A percentile compares a stretch with the other conserved stretches of the same genome.
These are phyloP conservation scores for Xerocomus amazonicus DNA, from an alignment of 1,284 basidiomycete species.

Conservation along the genomic window DNA sequence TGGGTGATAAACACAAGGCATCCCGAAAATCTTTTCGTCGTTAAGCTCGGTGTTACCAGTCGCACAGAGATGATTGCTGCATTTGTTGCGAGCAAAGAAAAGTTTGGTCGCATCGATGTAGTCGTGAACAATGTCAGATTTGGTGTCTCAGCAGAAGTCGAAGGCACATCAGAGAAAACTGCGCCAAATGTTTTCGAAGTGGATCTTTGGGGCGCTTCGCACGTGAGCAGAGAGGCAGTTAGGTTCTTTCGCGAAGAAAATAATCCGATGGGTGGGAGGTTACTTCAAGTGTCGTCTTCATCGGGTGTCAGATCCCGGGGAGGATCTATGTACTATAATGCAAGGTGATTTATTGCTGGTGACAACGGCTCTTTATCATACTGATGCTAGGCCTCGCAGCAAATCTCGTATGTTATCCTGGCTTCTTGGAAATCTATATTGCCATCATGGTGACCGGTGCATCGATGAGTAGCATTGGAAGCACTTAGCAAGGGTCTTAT, in stretches of 20 bases:
- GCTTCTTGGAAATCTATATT: no score
- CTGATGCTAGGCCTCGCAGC: constrained; percentile 4
- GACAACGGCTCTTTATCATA: not conserved
- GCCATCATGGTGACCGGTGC: not conserved
- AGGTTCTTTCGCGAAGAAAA: constrained; percentile 27
- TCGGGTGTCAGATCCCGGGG: constrained; percentile 6
- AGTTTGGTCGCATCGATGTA: constrained; percentile 41
- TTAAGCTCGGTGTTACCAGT: constrained; percentile 39
- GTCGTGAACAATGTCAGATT: constrained; percentile 42
- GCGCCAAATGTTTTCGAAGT: constrained; percentile 33
- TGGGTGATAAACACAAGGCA: constrained; percentile 9
- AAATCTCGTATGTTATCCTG: constrained; percentile 27
- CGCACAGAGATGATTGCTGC: constrained; percentile 27
- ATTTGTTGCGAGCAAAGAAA: constrained; percentile 29
- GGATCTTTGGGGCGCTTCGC: constrained; percentile 35
- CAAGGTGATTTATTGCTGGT: constrained; percentile 9
- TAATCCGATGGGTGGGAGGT: constrained; percentile 20
- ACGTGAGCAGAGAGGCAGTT: constrained; percentile 28
- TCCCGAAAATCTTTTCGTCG: constrained; percentile 32
- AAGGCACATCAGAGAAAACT: constrained; percentile 16
- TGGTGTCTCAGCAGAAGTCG: constrained; percentile 8
- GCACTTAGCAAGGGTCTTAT: constrained; percentile 17
- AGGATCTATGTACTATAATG: constrained; percentile 16
- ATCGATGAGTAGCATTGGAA: constrained; percentile 18
- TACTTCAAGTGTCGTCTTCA: constrained; percentile 24